A percentile compares a stretch with the other conserved stretches of the same genome.
phyloP scores from a whole-genome alignment of 2,329 filamentous ascomycete species.

The Nemania bipapillata region DNA sequence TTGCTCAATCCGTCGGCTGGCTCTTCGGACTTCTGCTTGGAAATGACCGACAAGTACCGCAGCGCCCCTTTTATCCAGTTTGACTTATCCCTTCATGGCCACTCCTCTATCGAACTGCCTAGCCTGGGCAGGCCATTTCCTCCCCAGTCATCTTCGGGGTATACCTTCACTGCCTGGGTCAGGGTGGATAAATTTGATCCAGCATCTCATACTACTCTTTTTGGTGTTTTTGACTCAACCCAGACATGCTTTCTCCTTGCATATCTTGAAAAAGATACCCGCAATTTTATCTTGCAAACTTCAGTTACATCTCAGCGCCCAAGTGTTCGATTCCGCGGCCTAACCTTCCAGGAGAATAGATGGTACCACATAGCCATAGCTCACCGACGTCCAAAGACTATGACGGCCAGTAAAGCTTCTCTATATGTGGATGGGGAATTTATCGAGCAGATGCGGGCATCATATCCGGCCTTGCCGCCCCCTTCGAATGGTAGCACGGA shows the following conservation, averaged over 20 bases:
- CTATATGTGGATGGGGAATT: conserved; percentile 95
- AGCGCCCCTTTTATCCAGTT: conserved; percentile 91
- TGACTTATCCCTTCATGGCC: conserved; percentile 87
- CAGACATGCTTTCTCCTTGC: conserved; percentile 94
- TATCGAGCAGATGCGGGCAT: conserved; percentile 87
- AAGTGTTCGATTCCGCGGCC: conserved; percentile 91
- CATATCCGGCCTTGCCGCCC: conserved; percentile 82
- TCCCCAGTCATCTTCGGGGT: conserved; percentile 80
- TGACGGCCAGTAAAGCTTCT: conserved; percentile 80
- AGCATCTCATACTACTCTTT: conserved; percentile 89
- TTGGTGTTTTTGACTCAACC: conserved; percentile 90
- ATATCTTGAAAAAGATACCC: conserved; percentile 93
- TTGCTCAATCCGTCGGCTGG: conserved; percentile 63
- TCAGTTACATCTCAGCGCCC: conserved; percentile 86
- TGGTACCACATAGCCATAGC: conserved; percentile 97
- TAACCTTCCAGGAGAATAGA: conserved; percentile 75
- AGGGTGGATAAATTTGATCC: conserved; percentile 87
- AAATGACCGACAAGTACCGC: conserved; percentile 77
- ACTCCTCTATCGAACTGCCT: conserved; percentile 87
- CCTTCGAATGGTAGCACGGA: conserved; percentile 70
- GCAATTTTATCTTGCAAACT: conserved; percentile 94
- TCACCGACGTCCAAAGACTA: conserved; percentile 80
- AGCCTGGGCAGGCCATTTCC: conserved; percentile 88
- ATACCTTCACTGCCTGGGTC: conserved; percentile 91
- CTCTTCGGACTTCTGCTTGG: conserved; percentile 75